These are phyloP conservation scores for Apophysomyces variabilis DNA, from an alignment of 371 early-diverging fungal genomes.

Conservation along the genomic window DNA sequence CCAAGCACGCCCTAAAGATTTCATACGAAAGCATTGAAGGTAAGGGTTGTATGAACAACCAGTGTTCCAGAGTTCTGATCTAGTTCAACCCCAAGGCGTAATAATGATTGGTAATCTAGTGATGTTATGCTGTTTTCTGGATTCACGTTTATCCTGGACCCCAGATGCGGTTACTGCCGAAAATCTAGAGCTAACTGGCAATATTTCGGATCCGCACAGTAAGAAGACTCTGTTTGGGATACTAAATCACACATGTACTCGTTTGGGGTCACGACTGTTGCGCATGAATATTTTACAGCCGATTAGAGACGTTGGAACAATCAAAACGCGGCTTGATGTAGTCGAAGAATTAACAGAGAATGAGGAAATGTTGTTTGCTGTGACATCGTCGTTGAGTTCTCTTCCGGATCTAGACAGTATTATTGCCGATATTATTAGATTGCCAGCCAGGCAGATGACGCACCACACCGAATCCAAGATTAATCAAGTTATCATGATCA, in stretches of 20 bases:
- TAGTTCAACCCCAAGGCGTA: neutral
- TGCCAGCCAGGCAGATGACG: constrained; percentile 37
- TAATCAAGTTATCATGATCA: constrained; percentile 73
- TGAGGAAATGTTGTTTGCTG: constrained; percentile 46
- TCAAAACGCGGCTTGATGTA: constrained; percentile 54
- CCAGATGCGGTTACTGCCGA: constrained; percentile 57
- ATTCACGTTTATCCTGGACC: constrained; percentile 5
- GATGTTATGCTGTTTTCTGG: neutral
- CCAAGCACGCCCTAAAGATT: constrained; percentile 65
- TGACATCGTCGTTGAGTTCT: constrained; percentile 30
- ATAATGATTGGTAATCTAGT: neutral
- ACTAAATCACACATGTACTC: constrained; percentile 65
- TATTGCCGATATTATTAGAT: constrained; percentile 27
- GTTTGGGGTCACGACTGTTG: constrained; percentile 78
- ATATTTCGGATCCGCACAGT: constrained; percentile 34
- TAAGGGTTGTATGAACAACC: neutral
- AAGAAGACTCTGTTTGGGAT: constrained; percentile 58
- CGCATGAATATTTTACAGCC: constrained; percentile 80
- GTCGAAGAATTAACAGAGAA: constrained; percentile 48
- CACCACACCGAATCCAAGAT: constrained; percentile 69
- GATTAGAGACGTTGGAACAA: constrained; percentile 34
- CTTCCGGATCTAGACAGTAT: constrained; percentile 37
- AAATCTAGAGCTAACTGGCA: constrained; percentile 70
- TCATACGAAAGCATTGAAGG: constrained; percentile 65
- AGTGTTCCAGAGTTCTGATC: no score